Base-by-base conservation (phyloP, 108 stramenopile species). In the Discostella pseudostelligera region DNA sequence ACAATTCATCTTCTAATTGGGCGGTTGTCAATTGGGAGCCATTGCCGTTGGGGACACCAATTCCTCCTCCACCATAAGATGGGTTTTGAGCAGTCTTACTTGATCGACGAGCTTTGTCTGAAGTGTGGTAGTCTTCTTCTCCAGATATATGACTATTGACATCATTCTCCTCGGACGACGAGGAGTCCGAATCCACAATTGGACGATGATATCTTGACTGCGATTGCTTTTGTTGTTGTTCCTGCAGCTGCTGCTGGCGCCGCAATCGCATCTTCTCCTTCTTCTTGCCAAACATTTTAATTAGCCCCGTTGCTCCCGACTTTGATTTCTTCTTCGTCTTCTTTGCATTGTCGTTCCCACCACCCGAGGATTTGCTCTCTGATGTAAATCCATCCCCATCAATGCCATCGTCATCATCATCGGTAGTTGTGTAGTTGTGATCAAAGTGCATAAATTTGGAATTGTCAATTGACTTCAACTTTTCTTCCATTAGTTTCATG, bases 1-100 rank as follows among this genome's bases (percentile, higher is more conserved):
- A 76, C 11, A 76, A 43, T 45, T 76, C 67, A 43, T 76, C 75
- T 53, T 76, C 75, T 19, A 76, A 50, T 55, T 69, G 75, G 44
- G 56, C 37, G 32, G 51, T 56, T 10, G 75, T 67, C 13, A 69
- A 44, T 25, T 56, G 19, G 1, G 29, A 19, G n/a, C 67, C 74
- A 5, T 56, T 59, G 36, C 43, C 39, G 60, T 62, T 62, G 9
- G 74, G 74, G 1, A 76, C 66, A 20, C 74, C 74, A 4, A 76
- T 76, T n/a, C 59, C 67, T 5, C n/a, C 65, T 19, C 40, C 47
- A 10, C 26, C 57, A 63, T n/a, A n/a, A n/a, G n/a, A n/a, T n/a
- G n/a, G n/a, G n/a, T n/a, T n/a, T n/a, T n/a, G n/a, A n/a, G n/a
- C n/a, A n/a, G n/a, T n/a, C n/a, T n/a, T n/a, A n/a, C n/a, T n/a